phyloP scores from a whole-genome alignment of 106 monocot genomes.

The Allium fistulosum region DNA sequence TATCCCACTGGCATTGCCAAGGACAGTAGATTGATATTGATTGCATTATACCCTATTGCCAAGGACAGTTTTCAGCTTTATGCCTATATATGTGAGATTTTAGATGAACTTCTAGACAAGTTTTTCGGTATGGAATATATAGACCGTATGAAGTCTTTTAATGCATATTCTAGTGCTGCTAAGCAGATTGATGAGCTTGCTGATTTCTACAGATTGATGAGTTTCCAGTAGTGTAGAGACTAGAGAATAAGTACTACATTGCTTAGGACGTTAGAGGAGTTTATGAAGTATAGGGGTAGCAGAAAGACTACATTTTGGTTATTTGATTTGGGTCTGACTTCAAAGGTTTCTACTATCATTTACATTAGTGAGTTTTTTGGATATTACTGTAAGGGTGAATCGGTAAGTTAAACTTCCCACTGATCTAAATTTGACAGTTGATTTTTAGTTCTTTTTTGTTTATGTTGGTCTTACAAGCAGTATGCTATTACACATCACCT shows the following conservation, averaged over 20 bases:
- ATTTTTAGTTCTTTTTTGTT: too few species aligned
- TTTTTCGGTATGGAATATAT: slow-evolving; percentile 79
- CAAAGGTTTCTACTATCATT: too few species aligned
- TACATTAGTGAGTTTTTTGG: too few species aligned
- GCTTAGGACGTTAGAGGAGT: slow-evolving; percentile 69
- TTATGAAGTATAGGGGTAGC: slow-evolving; percentile 58
- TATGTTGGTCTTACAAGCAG: too few species aligned
- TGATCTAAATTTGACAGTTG: too few species aligned
- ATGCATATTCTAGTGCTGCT: slow-evolving; percentile 55
- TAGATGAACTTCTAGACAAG: slow-evolving; percentile 49
- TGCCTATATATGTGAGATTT: slow-evolving; percentile 65
- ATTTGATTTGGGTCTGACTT: too few species aligned
- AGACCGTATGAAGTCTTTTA: slow-evolving; percentile 62
- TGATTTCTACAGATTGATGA: slow-evolving; percentile 45
- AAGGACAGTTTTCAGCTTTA: slow-evolving; percentile 85
- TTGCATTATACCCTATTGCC: slow-evolving; percentile 56
- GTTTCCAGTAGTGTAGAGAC: slow-evolving; percentile 67
- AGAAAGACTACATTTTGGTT: too few species aligned
- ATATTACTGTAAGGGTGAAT: too few species aligned
- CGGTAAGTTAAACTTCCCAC: too few species aligned
- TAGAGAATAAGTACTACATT: slow-evolving; percentile 58
- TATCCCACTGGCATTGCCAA: slow-evolving; percentile 75
- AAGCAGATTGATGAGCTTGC: slow-evolving; percentile 84
- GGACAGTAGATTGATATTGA: slow-evolving; percentile 46
- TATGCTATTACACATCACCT: too few species aligned